These are phyloP conservation scores for Tolypocladium inflatum DNA, from an alignment of 2,329 filamentous ascomycete species.

Conservation along the genomic window DNA sequence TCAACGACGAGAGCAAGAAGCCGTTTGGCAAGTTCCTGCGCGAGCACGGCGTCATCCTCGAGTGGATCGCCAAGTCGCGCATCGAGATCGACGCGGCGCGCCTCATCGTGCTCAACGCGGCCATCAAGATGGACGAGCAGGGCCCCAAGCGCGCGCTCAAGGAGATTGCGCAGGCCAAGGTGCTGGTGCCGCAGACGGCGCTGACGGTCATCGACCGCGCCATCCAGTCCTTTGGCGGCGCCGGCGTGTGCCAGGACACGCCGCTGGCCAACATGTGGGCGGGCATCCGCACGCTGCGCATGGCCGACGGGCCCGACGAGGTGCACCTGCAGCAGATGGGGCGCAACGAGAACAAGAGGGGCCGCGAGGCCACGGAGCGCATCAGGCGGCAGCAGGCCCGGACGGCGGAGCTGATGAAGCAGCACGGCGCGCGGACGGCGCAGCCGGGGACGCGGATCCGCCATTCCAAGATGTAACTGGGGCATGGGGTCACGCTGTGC, in stretches of 20 bases:
- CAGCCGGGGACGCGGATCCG: constrained; percentile 45
- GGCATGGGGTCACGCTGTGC: constrained; percentile 1
- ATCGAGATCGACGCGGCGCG: constrained; percentile 91
- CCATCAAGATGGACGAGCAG: constrained; percentile 83
- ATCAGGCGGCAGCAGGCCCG: constrained; percentile 56
- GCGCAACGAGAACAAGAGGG: constrained; percentile 67
- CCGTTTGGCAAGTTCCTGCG: constrained; percentile 82
- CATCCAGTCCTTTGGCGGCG: constrained; percentile 84
- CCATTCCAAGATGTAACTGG: constrained; percentile 38
- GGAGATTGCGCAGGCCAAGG: constrained; percentile 93
- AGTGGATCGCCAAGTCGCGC: constrained; percentile 86
- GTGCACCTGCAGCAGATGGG: constrained; percentile 81
- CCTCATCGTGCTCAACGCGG: constrained; percentile 85
- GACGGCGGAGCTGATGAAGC: constrained; percentile 55
- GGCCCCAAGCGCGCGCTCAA: constrained; percentile 84
- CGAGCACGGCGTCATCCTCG: constrained; percentile 88
- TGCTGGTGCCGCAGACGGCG: constrained; percentile 74
- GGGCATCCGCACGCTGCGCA: constrained; percentile 67
- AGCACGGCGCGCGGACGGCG: constrained; percentile 37
- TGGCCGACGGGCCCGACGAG: constrained; percentile 94
- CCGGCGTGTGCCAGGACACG: constrained; percentile 89
- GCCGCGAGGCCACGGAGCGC: constrained; percentile 47
- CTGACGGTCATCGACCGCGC: constrained; percentile 88
- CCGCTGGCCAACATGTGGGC: constrained; percentile 81
- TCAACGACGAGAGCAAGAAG: constrained; percentile 86